A percentile compares a stretch with the other conserved stretches of the same genome.
Evolutionary conservation across 2,329 filamentous ascomycete genomes (phyloP).

Genomic region (Diaporthe sp.): DNA sequence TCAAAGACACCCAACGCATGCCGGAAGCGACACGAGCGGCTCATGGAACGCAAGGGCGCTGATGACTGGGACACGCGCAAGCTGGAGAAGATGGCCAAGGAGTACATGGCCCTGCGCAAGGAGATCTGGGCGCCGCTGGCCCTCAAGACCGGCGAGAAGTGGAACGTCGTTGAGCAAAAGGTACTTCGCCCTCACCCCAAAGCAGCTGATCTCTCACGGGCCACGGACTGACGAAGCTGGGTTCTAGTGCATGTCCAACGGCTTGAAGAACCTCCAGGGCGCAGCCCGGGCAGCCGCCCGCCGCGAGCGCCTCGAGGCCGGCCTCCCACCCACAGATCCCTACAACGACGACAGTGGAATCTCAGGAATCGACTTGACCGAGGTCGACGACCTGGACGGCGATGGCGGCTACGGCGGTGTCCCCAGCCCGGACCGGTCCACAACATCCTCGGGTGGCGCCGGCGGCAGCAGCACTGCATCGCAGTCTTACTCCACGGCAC

Average conservation of each 20-base stretch:
- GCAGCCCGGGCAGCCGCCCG: conserved; percentile 75
- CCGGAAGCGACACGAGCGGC: conserved; percentile 87
- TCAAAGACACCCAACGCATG: conserved; percentile 86
- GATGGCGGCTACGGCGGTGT: conserved; percentile 60
- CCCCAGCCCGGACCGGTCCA: conserved; percentile 61
- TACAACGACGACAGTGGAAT: conserved; percentile 81
- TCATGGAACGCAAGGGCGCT: conserved; percentile 80
- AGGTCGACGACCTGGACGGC: conserved; percentile 69
- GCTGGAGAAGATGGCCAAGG: conserved; percentile 79
- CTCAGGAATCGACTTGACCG: conserved; percentile 70
- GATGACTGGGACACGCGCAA: conserved; percentile 85
- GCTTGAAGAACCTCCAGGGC: conserved; percentile 83
- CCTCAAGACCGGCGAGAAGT: conserved; percentile 83
- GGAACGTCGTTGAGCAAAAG: conserved; percentile 77
- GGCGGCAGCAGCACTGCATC: conserved; percentile 48
- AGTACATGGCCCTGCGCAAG: conserved; percentile 83
- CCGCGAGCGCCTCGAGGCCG: conserved; percentile 71
- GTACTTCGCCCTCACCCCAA: conserved; percentile 55
- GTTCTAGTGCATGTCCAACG: conserved; percentile 82
- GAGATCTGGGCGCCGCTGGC: conserved; percentile 86
- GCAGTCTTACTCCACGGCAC: conserved; percentile 41
- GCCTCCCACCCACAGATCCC: conserved; percentile 55
- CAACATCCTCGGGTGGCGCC: conserved; percentile 56
- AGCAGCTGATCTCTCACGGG: neutral
- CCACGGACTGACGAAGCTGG: conserved; percentile 38